These are phyloP conservation scores for Candida ipomoeae DNA, from an alignment of 805 yeast genomes.

Conservation along the genomic window DNA sequence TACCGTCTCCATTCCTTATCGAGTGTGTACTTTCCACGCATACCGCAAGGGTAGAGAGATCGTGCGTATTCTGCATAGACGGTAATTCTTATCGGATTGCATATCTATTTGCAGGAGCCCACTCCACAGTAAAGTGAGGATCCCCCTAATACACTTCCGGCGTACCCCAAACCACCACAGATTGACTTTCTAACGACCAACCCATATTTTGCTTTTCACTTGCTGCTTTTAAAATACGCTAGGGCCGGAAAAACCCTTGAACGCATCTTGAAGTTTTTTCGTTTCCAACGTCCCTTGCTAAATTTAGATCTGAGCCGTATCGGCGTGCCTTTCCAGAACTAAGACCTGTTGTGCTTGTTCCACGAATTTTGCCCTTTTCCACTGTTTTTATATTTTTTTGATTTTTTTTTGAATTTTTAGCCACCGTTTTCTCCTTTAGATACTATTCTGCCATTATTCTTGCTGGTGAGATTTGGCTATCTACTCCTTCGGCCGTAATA, in stretches of 20 bases:
- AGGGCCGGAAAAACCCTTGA: neutral
- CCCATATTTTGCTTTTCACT: neutral
- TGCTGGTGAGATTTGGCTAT: no score
- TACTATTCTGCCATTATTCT: neutral
- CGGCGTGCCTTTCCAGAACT: neutral
- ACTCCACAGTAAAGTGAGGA: conserved; percentile 4
- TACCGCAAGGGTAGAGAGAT: neutral
- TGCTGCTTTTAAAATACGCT: neutral
- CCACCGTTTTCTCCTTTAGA: no score
- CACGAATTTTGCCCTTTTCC: no score
- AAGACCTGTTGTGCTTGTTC: no score
- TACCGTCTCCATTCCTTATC: neutral
- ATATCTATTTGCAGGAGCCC: conserved; percentile 4
- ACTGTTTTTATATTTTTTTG: no score
- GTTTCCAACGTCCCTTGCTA: neutral
- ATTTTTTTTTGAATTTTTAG: neutral
- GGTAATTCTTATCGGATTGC: conserved; percentile 3
- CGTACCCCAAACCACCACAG: neutral
- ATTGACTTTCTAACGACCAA: neutral
- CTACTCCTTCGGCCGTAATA: neutral
- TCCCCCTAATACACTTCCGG: conserved; percentile 1
- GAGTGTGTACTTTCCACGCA: neutral
- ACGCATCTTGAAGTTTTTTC: neutral
- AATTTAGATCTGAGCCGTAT: neutral
- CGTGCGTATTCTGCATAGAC: neutral